Percentiles rank a stretch among this genome's conserved stretches.
Conservation (phyloP, 345 rosid genomes). For the Cardiospermum halicacabum region DNA sequence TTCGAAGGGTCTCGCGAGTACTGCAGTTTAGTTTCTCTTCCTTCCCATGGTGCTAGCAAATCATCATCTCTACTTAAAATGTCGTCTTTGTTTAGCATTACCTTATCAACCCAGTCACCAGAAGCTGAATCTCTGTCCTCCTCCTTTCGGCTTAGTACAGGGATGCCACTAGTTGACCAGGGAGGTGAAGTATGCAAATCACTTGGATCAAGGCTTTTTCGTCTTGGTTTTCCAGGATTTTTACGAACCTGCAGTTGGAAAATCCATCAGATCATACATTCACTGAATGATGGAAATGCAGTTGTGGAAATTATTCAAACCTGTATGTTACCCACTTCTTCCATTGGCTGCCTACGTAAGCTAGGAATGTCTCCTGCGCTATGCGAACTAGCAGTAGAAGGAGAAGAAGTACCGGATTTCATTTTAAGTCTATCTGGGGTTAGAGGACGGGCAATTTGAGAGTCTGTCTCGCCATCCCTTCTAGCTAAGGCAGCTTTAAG, state of each 20-base stretch:
- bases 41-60: conserved; percentile 28
- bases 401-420: conserved; percentile 45
- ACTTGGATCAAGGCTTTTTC: conserved; percentile 61
- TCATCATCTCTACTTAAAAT: conserved; percentile 36
- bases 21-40: conserved; percentile 26
- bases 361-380: conserved; percentile 31
- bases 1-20: conserved; percentile 27
- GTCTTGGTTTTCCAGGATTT: conserved; percentile 44
- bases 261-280: neutral
- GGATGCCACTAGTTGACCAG: conserved; percentile 49
- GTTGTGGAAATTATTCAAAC: conserved; percentile 25
- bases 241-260: conserved; percentile 26
- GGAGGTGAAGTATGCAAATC: conserved; percentile 60
- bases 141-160: conserved; percentile 35
- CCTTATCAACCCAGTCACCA: conserved; percentile 74
- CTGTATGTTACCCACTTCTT: conserved; percentile 58
- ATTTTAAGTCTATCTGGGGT: conserved; percentile 45
- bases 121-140: conserved; percentile 51
- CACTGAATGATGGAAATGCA: too few species aligned
- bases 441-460: conserved; percentile 29
- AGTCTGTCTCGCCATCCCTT: conserved; percentile 47
- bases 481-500: conserved; percentile 68
- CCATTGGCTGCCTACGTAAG: conserved; percentile 40
- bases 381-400: conserved; percentile 38
- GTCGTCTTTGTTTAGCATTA: conserved; percentile 51